Percentiles rank a stretch among this genome's conserved stretches.
phyloP scores from a whole-genome alignment of 2,329 filamentous ascomycete species.

The Rhynchosporium agropyri region DNA sequence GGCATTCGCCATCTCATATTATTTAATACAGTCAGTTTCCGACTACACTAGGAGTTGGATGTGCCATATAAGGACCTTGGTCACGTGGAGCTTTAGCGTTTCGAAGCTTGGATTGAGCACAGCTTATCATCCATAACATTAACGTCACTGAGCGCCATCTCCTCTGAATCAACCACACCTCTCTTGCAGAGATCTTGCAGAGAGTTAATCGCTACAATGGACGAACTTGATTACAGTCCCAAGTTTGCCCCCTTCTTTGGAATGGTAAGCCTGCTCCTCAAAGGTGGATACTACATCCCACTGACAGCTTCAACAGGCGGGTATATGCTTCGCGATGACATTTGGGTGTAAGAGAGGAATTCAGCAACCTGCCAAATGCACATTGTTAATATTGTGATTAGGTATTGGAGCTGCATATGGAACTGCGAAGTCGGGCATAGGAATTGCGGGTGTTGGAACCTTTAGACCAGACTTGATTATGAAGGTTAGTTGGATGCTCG shows the following conservation, averaged over 20 bases:
- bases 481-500: constrained; percentile 62
- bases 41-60: neutral
- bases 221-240: constrained; percentile 64
- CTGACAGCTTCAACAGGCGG: constrained; percentile 56
- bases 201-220: constrained; percentile 48
- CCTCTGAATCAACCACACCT: constrained; percentile 22
- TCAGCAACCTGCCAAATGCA: constrained; percentile 36
- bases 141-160: constrained; percentile 29
- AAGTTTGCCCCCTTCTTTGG: constrained; percentile 88
- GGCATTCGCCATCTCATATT: neutral
- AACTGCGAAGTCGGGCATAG: constrained; percentile 85
- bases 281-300: constrained; percentile 21
- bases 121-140: constrained; percentile 25
- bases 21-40: neutral
- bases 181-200: constrained; percentile 18
- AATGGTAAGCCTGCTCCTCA: constrained; percentile 64
- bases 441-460: constrained; percentile 82
- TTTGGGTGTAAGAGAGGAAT: constrained; percentile 68
- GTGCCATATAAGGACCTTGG: neutral
- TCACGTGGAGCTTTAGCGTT: neutral
- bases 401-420: constrained; percentile 77
- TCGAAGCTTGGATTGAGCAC: constrained; percentile 14
- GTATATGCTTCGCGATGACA: constrained; percentile 80
- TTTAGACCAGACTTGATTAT: constrained; percentile 88
- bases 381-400: constrained; percentile 35